Base-by-base conservation (phyloP, 805 yeast genomes). In the Kazachstania kunashirensis region DNA sequence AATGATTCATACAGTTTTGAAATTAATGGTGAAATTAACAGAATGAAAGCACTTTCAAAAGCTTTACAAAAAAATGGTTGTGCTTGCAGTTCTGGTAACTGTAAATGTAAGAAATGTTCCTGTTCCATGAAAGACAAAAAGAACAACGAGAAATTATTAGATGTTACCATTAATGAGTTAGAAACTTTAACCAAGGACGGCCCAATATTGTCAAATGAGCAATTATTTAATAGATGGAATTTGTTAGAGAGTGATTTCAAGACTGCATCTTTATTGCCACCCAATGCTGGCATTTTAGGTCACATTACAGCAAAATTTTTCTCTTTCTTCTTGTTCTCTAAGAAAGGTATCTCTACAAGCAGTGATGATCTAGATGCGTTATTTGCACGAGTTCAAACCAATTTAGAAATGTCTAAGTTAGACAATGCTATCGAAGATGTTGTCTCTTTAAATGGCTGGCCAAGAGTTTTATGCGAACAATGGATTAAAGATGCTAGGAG, bases 211-310 rank as follows among this genome's bases (percentile, higher is more conserved):
- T 76, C 94, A 11, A 77, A 73, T 44, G 72, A 85, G 19, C 95
- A 86, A 62, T 68, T 86, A 31, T 70, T 80, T 43, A 68, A 82
- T 28, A 77, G 94, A 52, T 84, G 95, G 84, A 74, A 77, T 45
- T 65, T 78, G 37, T 69, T 92, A 41, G 78, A 72, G 16, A 92
- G 94, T 12, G 95, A 89, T 63, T 74, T 92, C 55, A 79, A 95
- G 60, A 75, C 85, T 21, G 88, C 94, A 6, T 77, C 96, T 4
- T 65, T 92, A 49, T 73, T 88, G 43, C 96, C 97, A 38, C 94
- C 94, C 49, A 84, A 89, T 53, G 95, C 98, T 18, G 98, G 98
- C 53, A 72, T 92, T 37, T 73, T 89, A 49, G 97, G 96, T 21
- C 96, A 92, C 61, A 59, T 86, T 29, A 72, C 94, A 6, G 88